Percentiles rank a stretch among this genome's conserved stretches.
phyloP scores from a whole-genome alignment of 2,329 filamentous ascomycete genomes.

The Calonectria naviculata region DNA sequence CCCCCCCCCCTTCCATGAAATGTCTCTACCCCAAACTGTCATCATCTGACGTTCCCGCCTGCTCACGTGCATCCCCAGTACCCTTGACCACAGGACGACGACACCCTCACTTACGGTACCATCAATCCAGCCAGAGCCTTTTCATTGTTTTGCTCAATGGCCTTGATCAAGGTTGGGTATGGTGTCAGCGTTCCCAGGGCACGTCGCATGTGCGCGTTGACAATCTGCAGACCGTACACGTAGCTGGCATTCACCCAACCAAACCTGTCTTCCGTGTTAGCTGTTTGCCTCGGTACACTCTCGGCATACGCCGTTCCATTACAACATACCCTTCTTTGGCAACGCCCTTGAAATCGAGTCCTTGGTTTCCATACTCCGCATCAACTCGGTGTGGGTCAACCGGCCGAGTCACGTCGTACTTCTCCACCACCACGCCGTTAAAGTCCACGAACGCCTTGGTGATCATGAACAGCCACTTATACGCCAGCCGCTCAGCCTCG shows the following conservation, averaged over 20 bases:
- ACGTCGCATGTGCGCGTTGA: conserved; percentile 89
- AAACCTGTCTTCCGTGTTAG: conserved; percentile 70
- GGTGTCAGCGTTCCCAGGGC: conserved; percentile 89
- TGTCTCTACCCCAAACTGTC: background rate
- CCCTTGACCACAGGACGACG: background rate
- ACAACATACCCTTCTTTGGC: conserved; percentile 85
- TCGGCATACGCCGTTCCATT: background rate
- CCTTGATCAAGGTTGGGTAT: conserved; percentile 84
- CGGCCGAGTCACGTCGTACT: conserved; percentile 94
- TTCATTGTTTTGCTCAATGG: conserved; percentile 66
- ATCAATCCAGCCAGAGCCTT: conserved; percentile 61
- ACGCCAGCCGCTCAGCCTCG: conserved; percentile 88
- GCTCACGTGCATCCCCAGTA: background rate
- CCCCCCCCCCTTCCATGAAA: background rate
- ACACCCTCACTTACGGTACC: conserved; percentile 25
- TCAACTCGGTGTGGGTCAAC: conserved; percentile 94
- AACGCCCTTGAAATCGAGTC: conserved; percentile 93
- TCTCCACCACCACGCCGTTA: conserved; percentile 98
- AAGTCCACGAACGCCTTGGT: conserved; percentile 98
- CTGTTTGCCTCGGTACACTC: conserved; percentile 4
- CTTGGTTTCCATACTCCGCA: conserved; percentile 98
- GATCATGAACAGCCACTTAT: conserved; percentile 99
- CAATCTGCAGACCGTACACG: conserved; percentile 89
- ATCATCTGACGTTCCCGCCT: background rate
- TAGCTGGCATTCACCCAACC: conserved; percentile 99